phyloP scores from a whole-genome alignment of 1,139 yeast genomes.

The Kodamaea alishanica region DNA sequence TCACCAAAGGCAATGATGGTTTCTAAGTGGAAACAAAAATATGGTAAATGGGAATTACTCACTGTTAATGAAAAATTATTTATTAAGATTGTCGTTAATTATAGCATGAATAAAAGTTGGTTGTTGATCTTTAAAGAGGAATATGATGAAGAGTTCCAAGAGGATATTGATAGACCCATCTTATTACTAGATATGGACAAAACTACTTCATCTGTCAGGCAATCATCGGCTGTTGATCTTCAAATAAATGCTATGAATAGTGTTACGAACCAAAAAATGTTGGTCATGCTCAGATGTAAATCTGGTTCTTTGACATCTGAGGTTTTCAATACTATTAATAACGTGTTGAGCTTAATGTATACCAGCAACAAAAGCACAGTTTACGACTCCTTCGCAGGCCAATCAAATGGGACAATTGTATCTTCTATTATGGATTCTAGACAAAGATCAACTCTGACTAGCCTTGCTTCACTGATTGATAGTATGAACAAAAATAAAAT shows the following conservation, averaged over 20 bases:
- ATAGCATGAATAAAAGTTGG: slow-evolving; percentile 35
- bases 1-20: slow-evolving; percentile 37
- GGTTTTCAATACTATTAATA: slow-evolving; percentile 26
- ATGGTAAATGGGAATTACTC: slow-evolving; percentile 48
- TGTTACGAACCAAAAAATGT: slow-evolving; percentile 26
- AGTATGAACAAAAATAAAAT: slow-evolving; percentile 2
- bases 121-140: slow-evolving; percentile 42
- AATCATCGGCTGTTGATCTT: slow-evolving; percentile 41
- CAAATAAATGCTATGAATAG: slow-evolving; percentile 35
- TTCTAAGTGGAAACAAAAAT: slow-evolving; percentile 42
- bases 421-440: slow-evolving; percentile 34
- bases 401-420: slow-evolving; percentile 32
- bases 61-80: slow-evolving; percentile 37
- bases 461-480: slow-evolving; percentile 23
- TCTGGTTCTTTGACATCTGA: slow-evolving; percentile 26
- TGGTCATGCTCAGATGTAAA: slow-evolving; percentile 36
- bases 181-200: slow-evolving; percentile 31
- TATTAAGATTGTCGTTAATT: slow-evolving; percentile 37
- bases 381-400: slow-evolving; percentile 17
- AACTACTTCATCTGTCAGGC: slow-evolving; percentile 24
- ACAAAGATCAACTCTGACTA: slow-evolving; percentile 34
- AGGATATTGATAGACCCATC: slow-evolving; percentile 36
- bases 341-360: slow-evolving; percentile 25
- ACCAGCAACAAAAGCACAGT: slow-evolving; percentile 13
- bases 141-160: slow-evolving; percentile 27